Evolutionary conservation across 805 yeast species (phyloP), one percentile per base, ranked within the genome.

Genomic region (Cyberlindnera sargentensis): DNA sequence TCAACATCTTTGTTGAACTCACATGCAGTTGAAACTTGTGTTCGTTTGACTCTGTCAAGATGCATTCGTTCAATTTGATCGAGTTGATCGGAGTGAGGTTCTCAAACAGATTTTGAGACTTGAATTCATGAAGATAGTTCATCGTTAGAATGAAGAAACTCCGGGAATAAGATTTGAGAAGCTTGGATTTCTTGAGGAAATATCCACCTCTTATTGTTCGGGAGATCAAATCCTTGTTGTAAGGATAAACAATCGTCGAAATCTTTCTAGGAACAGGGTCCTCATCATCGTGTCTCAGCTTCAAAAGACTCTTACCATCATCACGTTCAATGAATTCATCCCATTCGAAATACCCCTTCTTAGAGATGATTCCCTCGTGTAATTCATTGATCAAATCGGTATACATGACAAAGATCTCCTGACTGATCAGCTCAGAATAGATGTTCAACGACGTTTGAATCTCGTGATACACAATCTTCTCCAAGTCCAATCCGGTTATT

Each of bases 141-240:
- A 96, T 81, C 2, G 98, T 89, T 49, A 91, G 70, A 11, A 91
- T 95, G 62, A 85, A 91, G 78, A 87, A 91, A 3, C 90, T 91
- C 47, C 80, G 75, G 6, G 90, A 76, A 63, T 89, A 93, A 26
- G 88, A 82, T 67, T 90, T 90, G 52, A 93, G 70, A 58, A 80
- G 85, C 71, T 90, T 91, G 8, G 96, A 84, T 56, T 95, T 76
- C 61, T 96, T 77, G 60, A 88, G 95, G 45, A 91, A 68, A 47
- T 70, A 75, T 3, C 97, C 97, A 23, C 87, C 77, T 45, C 88
- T 76, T 31, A 90, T 73, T 45, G 77, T 78, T 44, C 65, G 68
- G 5, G 89, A 78, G 43, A 87, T 67, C 4, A 86, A 73, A 36
- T 88, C 82, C 53, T 73, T 73, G 61, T 78, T 85, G 56, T 80